Conservation (phyloP, 805 yeast genomes). For the Danielia reshetovae region DNA sequence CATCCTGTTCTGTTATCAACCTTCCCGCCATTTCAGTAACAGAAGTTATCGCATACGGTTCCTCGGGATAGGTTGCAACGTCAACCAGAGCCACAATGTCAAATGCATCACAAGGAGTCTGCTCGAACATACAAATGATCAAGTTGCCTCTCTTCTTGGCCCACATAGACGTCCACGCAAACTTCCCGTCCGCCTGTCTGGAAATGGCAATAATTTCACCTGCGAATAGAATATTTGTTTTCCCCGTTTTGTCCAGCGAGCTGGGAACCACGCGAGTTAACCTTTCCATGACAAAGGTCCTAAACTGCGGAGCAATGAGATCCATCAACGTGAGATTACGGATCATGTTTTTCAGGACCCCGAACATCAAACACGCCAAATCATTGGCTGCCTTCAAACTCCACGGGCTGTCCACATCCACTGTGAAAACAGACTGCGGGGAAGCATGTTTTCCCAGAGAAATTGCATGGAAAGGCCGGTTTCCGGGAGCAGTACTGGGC, state of each 20-base stretch:
- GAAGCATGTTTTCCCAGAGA: constrained; percentile 66
- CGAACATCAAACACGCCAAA: constrained; percentile 82
- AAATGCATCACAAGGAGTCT: constrained; percentile 53
- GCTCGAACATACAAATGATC: constrained; percentile 82
- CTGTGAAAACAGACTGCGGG: constrained; percentile 85
- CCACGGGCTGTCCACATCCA: constrained; percentile 74
- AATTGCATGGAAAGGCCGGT: constrained; percentile 57
- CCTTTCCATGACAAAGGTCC: constrained; percentile 62
- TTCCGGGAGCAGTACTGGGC: constrained; percentile 18
- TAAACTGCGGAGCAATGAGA: constrained; percentile 71
- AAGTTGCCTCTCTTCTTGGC: constrained; percentile 70
- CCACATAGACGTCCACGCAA: constrained; percentile 89
- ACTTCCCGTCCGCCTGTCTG: constrained; percentile 55
- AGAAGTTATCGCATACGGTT: constrained; percentile 19
- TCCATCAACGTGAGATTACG: constrained; percentile 66
- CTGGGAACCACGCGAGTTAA: constrained; percentile 18
- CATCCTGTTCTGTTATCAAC: constrained; percentile 19
- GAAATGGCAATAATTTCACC: constrained; percentile 84
- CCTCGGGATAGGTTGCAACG: constrained; percentile 3
- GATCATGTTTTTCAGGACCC: constrained; percentile 64
- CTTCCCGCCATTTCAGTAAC: constrained; percentile 35
- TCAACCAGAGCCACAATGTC: constrained; percentile 18
- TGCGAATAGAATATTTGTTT: constrained; percentile 55
- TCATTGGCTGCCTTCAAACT: constrained; percentile 80
- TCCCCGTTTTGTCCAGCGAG: constrained; percentile 13